Percentiles rank a stretch among this genome's conserved stretches.
Conservation (phyloP, 495 filamentous ascomycete genomes). For the Extremus antarcticus region DNA sequence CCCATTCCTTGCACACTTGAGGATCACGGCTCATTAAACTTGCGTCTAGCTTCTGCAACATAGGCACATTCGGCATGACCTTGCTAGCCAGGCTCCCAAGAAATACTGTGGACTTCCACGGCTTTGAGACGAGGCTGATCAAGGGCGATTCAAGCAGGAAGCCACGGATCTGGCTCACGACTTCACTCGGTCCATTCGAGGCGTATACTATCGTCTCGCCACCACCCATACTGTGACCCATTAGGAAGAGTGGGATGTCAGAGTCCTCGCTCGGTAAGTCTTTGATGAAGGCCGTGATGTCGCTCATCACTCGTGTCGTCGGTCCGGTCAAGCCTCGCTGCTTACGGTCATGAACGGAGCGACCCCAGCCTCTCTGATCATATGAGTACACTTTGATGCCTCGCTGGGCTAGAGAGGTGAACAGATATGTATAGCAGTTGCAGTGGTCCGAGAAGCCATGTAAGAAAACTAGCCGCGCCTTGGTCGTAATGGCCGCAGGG, state of each 20-base stretch:
- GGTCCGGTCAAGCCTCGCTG: constrained; percentile 61
- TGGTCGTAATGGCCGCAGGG: constrained; percentile 33
- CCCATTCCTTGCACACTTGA: constrained; percentile 42
- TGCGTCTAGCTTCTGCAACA: constrained; percentile 46
- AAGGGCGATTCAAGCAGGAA: constrained; percentile 60
- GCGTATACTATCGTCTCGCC: constrained; percentile 51
- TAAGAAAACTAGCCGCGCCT: constrained; percentile 63
- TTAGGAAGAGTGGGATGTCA: constrained; percentile 61
- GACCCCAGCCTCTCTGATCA: constrained; percentile 65
- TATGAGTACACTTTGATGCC: constrained; percentile 64
- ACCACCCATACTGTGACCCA: constrained; percentile 82
- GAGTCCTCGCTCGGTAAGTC: constrained; percentile 34
- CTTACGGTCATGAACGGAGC: constrained; percentile 33
- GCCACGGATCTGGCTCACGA: constrained; percentile 40
- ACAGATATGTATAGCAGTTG: constrained; percentile 61
- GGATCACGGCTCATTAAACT: constrained; percentile 53
- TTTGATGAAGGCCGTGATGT: constrained; percentile 59
- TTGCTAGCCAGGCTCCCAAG: constrained; percentile 53
- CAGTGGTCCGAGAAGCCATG: constrained; percentile 85
- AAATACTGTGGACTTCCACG: constrained; percentile 43
- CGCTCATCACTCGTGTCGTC: constrained; percentile 57
- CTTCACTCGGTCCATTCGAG: constrained; percentile 30
- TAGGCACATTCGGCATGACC: constrained; percentile 50
- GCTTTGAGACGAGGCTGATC: constrained; percentile 55
- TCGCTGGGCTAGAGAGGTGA: constrained; percentile 52